These are phyloP conservation scores for Ploettnerulaceae sp. DNA, from an alignment of 2,329 filamentous ascomycete species.

Conservation along the genomic window DNA sequence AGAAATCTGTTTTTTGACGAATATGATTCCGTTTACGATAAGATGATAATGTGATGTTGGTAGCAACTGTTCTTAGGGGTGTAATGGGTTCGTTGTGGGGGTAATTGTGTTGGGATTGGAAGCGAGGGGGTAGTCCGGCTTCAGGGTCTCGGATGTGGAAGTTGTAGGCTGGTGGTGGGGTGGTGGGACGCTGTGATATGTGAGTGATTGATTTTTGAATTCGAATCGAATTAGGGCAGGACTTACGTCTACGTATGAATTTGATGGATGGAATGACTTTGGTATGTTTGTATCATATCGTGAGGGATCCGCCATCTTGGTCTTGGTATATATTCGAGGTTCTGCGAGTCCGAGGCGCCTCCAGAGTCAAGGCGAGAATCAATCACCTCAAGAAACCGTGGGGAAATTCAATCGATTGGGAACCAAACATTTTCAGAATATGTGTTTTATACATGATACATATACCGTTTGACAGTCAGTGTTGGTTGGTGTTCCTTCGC, in stretches of 20 bases:
- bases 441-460: not conserved
- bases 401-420: not conserved
- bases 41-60: conserved; percentile 1
- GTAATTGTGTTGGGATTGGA: conserved; percentile 4
- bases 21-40: too few relatives aligned
- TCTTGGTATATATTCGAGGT: not conserved
- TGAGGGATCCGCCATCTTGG: conserved; percentile 1
- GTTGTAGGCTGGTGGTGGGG: conserved; percentile 5
- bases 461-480: conserved; percentile 1
- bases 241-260: conserved; percentile 8
- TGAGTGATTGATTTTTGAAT: not conserved
- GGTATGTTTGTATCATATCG: not conserved
- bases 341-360: not conserved
- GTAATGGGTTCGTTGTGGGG: conserved; percentile 4
- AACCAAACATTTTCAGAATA: not conserved
- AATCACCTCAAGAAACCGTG: not conserved
- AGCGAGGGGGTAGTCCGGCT: not conserved
- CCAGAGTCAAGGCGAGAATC: not conserved
- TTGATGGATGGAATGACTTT: not conserved
- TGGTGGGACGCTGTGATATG: not conserved
- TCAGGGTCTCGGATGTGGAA: conserved; percentile 7
- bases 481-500: conserved; percentile 6
- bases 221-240: too few relatives aligned
- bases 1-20: too few relatives aligned
- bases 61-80: not conserved